Base-by-base conservation (phyloP, 176 grass and related monocot genomes). In the Eleusine coracana region DNA sequence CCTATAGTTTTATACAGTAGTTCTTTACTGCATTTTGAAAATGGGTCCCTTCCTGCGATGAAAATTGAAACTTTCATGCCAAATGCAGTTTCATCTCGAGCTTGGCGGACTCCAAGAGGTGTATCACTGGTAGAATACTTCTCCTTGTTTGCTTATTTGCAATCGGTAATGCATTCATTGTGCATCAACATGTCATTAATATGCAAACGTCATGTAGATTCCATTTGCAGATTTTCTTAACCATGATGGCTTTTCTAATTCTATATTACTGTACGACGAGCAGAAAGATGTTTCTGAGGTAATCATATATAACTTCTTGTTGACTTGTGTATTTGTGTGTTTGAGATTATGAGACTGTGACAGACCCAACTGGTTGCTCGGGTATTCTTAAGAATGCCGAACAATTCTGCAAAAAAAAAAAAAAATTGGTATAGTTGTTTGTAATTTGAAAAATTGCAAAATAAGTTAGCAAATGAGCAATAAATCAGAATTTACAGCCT, bases 191-290 rank as follows among this genome's bases (percentile, higher is more conserved):
- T 66, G 75, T 45, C 42, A 21, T 75, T 31, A 80, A 65, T 37
- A 77, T 91, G 74, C 80, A 66, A 89, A 78, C 23, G 54, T 68
- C 77, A 78, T 80, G 80, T 88, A 97, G 94, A 81, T 94, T 54
- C 94, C 94, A 81, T 97, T 92, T 92, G 94, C 94, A 97, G 92
- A 97, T 92, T 94, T 94, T 83, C 85, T 97, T 70, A 97, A 97
- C 80, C 87, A 92, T 91, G 92, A 94, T 17, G 77, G 77, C 20
- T 21, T 13, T 65, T 92, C 80, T 70, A 70, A 46, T 80, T 78
- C 88, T 80, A n/a, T 91, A 56, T 82, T 97, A 77, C 16, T 90
- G 74, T 85, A 83, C 31, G 84, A 94, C 36, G 73, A 87, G 74
- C 34, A 87, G 36, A 80, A 92, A 83, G 71, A 92, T 85, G 85